A percentile compares a stretch with the other conserved stretches of the same genome.
These are phyloP conservation scores for Ustilago nuda DNA, from an alignment of 1,284 basidiomycete genomes.

Conservation along the genomic window DNA sequence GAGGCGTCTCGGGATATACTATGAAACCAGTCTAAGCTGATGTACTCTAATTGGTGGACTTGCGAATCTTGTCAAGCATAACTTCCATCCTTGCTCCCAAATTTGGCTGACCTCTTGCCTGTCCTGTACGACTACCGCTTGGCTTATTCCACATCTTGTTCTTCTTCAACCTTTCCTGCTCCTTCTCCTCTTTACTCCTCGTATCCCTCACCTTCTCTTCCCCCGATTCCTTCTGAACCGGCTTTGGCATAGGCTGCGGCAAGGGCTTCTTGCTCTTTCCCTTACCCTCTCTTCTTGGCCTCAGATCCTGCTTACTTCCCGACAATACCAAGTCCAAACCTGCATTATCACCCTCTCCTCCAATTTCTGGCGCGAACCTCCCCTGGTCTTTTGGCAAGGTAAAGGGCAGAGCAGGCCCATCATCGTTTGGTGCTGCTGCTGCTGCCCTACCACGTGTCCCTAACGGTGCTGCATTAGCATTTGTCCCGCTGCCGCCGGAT, in stretches of 20 bases:
- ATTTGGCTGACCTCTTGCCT: slow-evolving; percentile 65
- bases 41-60: slow-evolving; percentile 16
- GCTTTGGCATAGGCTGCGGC: slow-evolving; percentile 41
- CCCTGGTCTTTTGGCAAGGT: slow-evolving; percentile 39
- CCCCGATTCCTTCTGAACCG: not conserved
- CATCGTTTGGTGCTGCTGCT: not conserved
- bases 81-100: slow-evolving; percentile 65
- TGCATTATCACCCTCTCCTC: slow-evolving; percentile 16
- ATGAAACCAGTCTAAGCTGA: not conserved
- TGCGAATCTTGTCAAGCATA: slow-evolving; percentile 66
- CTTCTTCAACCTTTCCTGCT: slow-evolving; percentile 52
- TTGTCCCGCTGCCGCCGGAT: slow-evolving; percentile 12
- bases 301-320: slow-evolving; percentile 40
- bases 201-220: slow-evolving; percentile 25
- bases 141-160: slow-evolving; percentile 63
- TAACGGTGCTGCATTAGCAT: slow-evolving; percentile 30
- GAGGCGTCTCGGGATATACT: slow-evolving; percentile 21
- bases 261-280: slow-evolving; percentile 36
- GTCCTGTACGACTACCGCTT: slow-evolving; percentile 56
- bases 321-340: slow-evolving; percentile 13
- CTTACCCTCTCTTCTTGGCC: slow-evolving; percentile 22
- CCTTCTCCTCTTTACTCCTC: slow-evolving; percentile 54
- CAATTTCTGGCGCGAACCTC: slow-evolving; percentile 56
- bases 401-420: slow-evolving; percentile 26
- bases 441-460: slow-evolving; percentile 27